Conservation (phyloP, 2,329 filamentous ascomycete species). For the Phialophora chinensis region DNA sequence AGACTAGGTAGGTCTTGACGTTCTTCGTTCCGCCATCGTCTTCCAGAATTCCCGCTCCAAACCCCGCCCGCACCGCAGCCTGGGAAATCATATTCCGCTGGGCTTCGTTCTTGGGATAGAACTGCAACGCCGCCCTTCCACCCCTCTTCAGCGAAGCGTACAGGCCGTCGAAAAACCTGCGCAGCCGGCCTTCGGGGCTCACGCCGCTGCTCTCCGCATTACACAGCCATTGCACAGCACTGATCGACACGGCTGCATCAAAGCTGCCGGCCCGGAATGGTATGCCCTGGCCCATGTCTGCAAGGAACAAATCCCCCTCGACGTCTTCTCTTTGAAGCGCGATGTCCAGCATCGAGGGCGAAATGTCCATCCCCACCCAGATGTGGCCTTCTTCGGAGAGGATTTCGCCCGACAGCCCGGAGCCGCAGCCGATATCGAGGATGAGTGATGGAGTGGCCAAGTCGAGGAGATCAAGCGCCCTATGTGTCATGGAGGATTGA, state of each 20-base stretch:
- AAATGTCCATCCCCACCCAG: slow-evolving; percentile 98
- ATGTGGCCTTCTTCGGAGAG: slow-evolving; percentile 83
- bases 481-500: slow-evolving; percentile 90
- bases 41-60: slow-evolving; percentile 91
- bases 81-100: slow-evolving; percentile 91
- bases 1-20: slow-evolving; percentile 90
- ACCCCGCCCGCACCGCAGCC: slow-evolving; percentile 90
- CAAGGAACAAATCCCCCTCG: slow-evolving; percentile 90
- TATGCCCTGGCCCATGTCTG: slow-evolving; percentile 93
- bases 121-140: slow-evolving; percentile 91
- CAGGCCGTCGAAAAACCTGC: slow-evolving; percentile 88
- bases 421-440: slow-evolving; percentile 96
- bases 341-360: slow-evolving; percentile 93
- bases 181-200: slow-evolving; percentile 75
- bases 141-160: slow-evolving; percentile 84
- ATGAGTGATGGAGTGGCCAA: slow-evolving; percentile 81
- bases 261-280: slow-evolving; percentile 92
- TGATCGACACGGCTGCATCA: slow-evolving; percentile 93
- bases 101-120: slow-evolving; percentile 94
- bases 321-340: slow-evolving; percentile 83
- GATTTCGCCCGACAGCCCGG: slow-evolving; percentile 91
- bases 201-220: slow-evolving; percentile 76
- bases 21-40: slow-evolving; percentile 97
- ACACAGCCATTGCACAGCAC: slow-evolving; percentile 97
- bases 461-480: slow-evolving; percentile 88